Evolutionary conservation across 495 filamentous ascomycete genomes (phyloP).

Genomic region (Achaetomiella virescens): DNA sequence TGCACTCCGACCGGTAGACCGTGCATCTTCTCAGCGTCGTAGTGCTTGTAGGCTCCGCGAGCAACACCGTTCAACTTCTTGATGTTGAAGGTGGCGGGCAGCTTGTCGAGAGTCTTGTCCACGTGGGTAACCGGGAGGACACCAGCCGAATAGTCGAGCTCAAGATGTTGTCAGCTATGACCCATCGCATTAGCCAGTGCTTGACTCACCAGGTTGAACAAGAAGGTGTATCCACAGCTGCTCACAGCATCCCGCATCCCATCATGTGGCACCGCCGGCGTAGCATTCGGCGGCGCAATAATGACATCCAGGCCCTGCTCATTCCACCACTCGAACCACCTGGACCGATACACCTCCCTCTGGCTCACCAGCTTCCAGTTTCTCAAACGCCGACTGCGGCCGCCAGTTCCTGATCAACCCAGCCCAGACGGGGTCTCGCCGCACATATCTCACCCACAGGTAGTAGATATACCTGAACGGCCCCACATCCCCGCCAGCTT

Average conservation of each 20-base stretch:
- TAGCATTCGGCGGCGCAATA: slow-evolving; percentile 79
- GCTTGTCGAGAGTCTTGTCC: slow-evolving; percentile 58
- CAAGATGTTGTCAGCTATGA: neutral
- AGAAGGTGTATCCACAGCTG: slow-evolving; percentile 89
- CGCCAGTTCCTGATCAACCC: slow-evolving; percentile 66
- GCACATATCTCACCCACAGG: slow-evolving; percentile 78
- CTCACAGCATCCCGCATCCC: slow-evolving; percentile 83
- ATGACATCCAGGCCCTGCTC: slow-evolving; percentile 68
- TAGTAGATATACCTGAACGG: slow-evolving; percentile 83
- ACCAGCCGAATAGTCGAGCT: slow-evolving; percentile 82
- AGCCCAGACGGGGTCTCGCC: slow-evolving; percentile 70
- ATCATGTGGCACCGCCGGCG: slow-evolving; percentile 80
- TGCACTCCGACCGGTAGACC: slow-evolving; percentile 85
- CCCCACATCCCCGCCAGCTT: slow-evolving; percentile 64
- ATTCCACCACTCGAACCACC: slow-evolving; percentile 82
- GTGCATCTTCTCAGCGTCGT: slow-evolving; percentile 76
- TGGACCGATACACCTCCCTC: slow-evolving; percentile 69
- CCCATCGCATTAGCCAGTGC: neutral
- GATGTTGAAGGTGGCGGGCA: slow-evolving; percentile 52
- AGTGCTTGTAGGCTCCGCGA: slow-evolving; percentile 77
- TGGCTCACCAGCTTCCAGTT: slow-evolving; percentile 74
- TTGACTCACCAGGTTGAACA: slow-evolving; percentile 73
- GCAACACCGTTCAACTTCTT: slow-evolving; percentile 71
- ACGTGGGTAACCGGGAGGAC: slow-evolving; percentile 86
- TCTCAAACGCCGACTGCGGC: slow-evolving; percentile 61